Conservation (phyloP, 208 protist species). For the Angomonas ambiguus region DNA sequence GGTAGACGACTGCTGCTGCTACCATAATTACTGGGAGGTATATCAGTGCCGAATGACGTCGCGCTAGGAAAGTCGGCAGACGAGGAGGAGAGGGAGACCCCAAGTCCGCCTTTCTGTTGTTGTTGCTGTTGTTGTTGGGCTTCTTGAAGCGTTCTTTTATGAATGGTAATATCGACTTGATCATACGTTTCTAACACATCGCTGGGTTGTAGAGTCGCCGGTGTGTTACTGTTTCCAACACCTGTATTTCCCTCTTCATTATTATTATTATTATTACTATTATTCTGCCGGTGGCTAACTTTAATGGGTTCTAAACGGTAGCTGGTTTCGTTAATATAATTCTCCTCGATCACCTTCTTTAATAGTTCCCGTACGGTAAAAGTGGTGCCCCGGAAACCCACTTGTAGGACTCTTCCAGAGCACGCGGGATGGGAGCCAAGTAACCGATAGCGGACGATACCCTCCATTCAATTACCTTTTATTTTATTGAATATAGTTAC, state of each 20-base stretch:
- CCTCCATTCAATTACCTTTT: too few relatives aligned
- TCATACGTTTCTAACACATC: neutral
- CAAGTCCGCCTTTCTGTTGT: neutral
- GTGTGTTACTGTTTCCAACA: too few relatives aligned
- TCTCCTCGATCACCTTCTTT: constrained; percentile 48
- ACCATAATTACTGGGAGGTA: neutral
- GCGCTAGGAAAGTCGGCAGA: too few relatives aligned
- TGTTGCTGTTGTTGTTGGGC: neutral
- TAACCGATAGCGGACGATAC: constrained; percentile 71
- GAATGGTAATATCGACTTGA: neutral
- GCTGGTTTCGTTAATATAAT: constrained; percentile 68
- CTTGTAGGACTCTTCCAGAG: constrained; percentile 59
- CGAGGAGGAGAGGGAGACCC: too few relatives aligned
- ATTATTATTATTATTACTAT: constrained; percentile 1
- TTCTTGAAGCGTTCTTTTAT: neutral
- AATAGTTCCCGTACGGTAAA: constrained; percentile 35
- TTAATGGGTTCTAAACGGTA: constrained; percentile 56
- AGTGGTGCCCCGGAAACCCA: constrained; percentile 57
- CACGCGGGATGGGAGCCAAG: constrained; percentile 74
- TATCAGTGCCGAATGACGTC: too few relatives aligned
- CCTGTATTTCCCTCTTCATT: too few relatives aligned
- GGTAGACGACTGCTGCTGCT: neutral
- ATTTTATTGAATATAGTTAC: too few relatives aligned
- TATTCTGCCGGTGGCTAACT: neutral
- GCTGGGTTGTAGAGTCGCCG: neutral